Conservation (phyloP, 345 rosid genomes). For the Ricinus communis region DNA sequence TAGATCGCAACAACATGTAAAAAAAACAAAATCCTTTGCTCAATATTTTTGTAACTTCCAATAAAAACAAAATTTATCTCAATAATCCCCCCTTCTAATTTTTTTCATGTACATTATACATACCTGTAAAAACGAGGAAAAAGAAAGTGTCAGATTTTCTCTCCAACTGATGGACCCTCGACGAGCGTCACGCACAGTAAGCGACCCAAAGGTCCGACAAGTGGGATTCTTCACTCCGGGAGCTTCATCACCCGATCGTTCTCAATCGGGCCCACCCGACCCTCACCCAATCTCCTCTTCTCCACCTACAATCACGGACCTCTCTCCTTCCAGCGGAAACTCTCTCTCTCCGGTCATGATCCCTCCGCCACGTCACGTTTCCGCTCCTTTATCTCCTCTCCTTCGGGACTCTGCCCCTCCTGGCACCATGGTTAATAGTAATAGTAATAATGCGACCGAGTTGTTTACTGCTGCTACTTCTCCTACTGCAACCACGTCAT, state of each 20-base stretch:
- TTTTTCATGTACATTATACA: too few relatives aligned
- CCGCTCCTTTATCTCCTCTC: conserved; percentile 41
- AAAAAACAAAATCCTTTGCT: too few relatives aligned
- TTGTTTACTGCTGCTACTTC: conserved; percentile 25
- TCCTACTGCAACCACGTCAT: conserved; percentile 36
- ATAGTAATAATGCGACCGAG: conserved; percentile 21
- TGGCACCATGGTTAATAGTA: not conserved
- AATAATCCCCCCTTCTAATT: too few relatives aligned
- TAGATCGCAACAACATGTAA: too few relatives aligned
- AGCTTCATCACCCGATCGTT: conserved; percentile 46
- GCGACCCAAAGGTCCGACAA: conserved; percentile 83
- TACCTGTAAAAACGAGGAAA: too few relatives aligned
- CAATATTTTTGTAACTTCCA: too few relatives aligned
- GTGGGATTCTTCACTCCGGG: conserved; percentile 77
- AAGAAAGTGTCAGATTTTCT: not conserved
- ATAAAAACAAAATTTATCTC: too few relatives aligned
- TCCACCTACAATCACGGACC: conserved; percentile 33
- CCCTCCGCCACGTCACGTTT: conserved; percentile 77
- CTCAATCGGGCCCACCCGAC: conserved; percentile 35
- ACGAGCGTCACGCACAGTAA: conserved; percentile 64
- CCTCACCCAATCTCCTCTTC: conserved; percentile 32
- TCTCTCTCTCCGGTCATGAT: conserved; percentile 85
- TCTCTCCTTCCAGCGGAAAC: conserved; percentile 47
- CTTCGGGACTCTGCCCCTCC: conserved; percentile 21
- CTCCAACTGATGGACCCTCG: conserved; percentile 62